Evolutionary conservation across 108 stramenopile genomes (phyloP).

Genomic region (Skeletonema menzelii): DNA sequence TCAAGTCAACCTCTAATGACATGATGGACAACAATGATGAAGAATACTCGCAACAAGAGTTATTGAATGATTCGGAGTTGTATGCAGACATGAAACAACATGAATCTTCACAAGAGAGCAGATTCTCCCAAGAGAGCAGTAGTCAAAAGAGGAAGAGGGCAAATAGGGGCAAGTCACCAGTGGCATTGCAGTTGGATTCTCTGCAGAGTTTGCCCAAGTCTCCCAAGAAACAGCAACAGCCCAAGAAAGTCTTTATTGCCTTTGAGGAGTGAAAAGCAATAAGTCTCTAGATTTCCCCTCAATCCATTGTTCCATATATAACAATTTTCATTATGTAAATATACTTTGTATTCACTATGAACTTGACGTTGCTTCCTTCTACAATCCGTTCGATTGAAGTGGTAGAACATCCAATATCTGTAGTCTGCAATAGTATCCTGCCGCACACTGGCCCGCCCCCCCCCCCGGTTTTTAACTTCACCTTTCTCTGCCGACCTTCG

Average conservation of each 20-base stretch:
- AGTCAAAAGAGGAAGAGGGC: constrained; percentile 7
- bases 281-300: too few relatives aligned
- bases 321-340: too few relatives aligned
- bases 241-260: constrained; percentile 6
- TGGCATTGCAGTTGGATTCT: not conserved
- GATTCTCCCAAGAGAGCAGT: not conserved
- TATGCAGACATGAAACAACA: not conserved
- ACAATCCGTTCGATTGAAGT: too few relatives aligned
- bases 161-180: not conserved
- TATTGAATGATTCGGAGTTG: not conserved
- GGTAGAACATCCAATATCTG: too few relatives aligned
- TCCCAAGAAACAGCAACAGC: constrained; percentile 7
- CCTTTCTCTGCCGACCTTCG: too few relatives aligned
- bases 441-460: too few relatives aligned
- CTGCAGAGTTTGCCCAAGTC: constrained; percentile 5
- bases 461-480: too few relatives aligned
- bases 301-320: not conserved
- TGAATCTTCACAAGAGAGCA: not conserved
- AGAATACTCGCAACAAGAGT: not conserved
- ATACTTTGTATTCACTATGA: too few relatives aligned
- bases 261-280: not conserved
- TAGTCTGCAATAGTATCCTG: too few relatives aligned
- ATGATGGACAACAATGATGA: not conserved
- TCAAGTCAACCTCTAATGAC: not conserved
- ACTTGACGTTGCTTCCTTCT: too few relatives aligned